phyloP scores from a whole-genome alignment of 805 yeast genomes.

The Priceomyces melissophilus region DNA sequence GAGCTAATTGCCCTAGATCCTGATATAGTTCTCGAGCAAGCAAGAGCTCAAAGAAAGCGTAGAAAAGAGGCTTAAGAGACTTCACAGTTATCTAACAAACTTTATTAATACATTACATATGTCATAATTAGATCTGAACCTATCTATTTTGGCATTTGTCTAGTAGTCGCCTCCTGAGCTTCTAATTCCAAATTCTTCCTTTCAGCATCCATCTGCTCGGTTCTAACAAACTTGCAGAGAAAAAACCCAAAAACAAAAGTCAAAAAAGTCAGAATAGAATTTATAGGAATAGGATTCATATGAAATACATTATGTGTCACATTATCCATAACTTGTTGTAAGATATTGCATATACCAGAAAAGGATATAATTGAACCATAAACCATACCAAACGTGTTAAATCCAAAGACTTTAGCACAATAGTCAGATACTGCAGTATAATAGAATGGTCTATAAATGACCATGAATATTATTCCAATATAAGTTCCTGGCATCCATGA shows the following conservation, averaged over 20 bases:
- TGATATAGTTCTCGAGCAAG: slow-evolving; percentile 17
- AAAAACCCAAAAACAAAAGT: slow-evolving; percentile 52
- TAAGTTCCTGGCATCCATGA: slow-evolving; percentile 56
- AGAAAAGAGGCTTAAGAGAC: slow-evolving; percentile 2
- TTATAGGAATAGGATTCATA: slow-evolving; percentile 80
- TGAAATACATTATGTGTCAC: slow-evolving; percentile 64
- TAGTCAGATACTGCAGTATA: slow-evolving; percentile 92
- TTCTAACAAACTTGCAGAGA: slow-evolving; percentile 43
- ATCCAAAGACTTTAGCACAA: slow-evolving; percentile 91
- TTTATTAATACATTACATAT: not conserved
- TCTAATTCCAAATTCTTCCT: slow-evolving; percentile 57
- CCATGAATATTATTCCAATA: slow-evolving; percentile 67
- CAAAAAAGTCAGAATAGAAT: slow-evolving; percentile 48
- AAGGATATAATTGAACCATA: slow-evolving; percentile 83
- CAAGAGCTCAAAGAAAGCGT: slow-evolving; percentile 11
- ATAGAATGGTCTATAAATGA: slow-evolving; percentile 84
- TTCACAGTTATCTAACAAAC: not conserved
- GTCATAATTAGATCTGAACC: not conserved
- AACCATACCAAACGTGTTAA: slow-evolving; percentile 84
- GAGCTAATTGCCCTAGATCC: slow-evolving; percentile 25
- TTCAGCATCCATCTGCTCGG: slow-evolving; percentile 38
- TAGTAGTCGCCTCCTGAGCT: slow-evolving; percentile 56
- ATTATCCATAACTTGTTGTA: slow-evolving; percentile 67
- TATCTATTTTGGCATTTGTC: slow-evolving; percentile 40
- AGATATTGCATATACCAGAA: slow-evolving; percentile 75